Conservation (phyloP, 441 rosid species). For the Pelargonium myrrhifolium region DNA sequence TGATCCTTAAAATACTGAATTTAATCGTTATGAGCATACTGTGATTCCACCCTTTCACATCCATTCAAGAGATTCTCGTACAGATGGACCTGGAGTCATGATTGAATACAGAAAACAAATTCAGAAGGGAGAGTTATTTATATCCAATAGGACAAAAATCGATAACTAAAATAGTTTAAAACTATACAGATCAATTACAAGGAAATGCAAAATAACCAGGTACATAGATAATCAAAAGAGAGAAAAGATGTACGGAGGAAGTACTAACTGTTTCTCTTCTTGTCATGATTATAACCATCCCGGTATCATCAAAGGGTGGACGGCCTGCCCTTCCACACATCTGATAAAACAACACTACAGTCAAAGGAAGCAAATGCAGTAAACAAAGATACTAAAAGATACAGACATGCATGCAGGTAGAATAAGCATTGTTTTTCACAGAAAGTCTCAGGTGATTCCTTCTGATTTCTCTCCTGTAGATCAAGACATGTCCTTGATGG, state of each 20-base stretch:
- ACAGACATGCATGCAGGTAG: slow-evolving; percentile 14
- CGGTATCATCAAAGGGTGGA: slow-evolving; percentile 96
- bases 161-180: neutral
- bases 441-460: neutral
- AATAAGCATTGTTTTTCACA: slow-evolving; percentile 1
- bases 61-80: slow-evolving; percentile 91
- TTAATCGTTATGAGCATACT: slow-evolving; percentile 41
- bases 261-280: slow-evolving; percentile 77
- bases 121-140: slow-evolving; percentile 1
- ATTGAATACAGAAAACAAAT: slow-evolving; percentile 16
- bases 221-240: slow-evolving; percentile 4
- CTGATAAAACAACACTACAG: slow-evolving; percentile 29
- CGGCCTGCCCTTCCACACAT: slow-evolving; percentile 99
- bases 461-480: neutral
- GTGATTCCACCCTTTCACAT: slow-evolving; percentile 95
- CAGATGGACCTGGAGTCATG: slow-evolving; percentile 64
- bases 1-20: slow-evolving; percentile 13
- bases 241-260: slow-evolving; percentile 17
- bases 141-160: slow-evolving; percentile 9
- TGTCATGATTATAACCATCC: slow-evolving; percentile 90
- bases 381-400: neutral
- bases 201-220: slow-evolving; percentile 17
- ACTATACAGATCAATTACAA: neutral
- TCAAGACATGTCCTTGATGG: neutral
- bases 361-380: slow-evolving; percentile 4